These are phyloP conservation scores for Ziziphus jujuba DNA, from an alignment of 306 rosid species.

Conservation along the genomic window DNA sequence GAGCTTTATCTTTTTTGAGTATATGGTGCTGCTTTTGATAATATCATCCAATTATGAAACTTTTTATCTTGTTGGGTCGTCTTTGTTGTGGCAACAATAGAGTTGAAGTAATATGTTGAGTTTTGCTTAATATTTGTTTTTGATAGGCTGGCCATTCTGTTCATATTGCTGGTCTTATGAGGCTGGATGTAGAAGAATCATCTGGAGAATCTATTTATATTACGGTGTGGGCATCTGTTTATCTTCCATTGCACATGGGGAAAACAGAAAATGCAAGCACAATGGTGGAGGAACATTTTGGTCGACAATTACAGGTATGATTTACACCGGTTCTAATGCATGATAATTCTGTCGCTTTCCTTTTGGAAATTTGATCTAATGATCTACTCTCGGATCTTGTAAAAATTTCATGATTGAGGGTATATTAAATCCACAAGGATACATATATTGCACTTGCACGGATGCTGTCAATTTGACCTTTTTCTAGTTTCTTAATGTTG, in stretches of 20 bases:
- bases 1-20: background rate
- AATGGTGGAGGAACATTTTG: slow-evolving; percentile 77
- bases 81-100: background rate
- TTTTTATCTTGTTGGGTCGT: background rate
- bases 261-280: slow-evolving; percentile 67
- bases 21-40: too few relatives aligned
- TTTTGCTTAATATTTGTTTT: slow-evolving; percentile 13
- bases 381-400: background rate
- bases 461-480: background rate
- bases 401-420: background rate
- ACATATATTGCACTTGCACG: background rate
- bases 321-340: background rate
- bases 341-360: background rate
- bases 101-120: background rate
- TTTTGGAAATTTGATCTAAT: background rate
- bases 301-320: slow-evolving; percentile 82
- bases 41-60: background rate
- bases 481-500: too few relatives aligned
- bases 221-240: slow-evolving; percentile 89
- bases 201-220: slow-evolving; percentile 65
- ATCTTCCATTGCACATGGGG: slow-evolving; percentile 92
- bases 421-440: background rate
- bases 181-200: slow-evolving; percentile 84
- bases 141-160: slow-evolving; percentile 80
- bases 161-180: slow-evolving; percentile 88